phyloP scores from a whole-genome alignment of 495 filamentous ascomycete genomes.

The Neurospora sublineolata region DNA sequence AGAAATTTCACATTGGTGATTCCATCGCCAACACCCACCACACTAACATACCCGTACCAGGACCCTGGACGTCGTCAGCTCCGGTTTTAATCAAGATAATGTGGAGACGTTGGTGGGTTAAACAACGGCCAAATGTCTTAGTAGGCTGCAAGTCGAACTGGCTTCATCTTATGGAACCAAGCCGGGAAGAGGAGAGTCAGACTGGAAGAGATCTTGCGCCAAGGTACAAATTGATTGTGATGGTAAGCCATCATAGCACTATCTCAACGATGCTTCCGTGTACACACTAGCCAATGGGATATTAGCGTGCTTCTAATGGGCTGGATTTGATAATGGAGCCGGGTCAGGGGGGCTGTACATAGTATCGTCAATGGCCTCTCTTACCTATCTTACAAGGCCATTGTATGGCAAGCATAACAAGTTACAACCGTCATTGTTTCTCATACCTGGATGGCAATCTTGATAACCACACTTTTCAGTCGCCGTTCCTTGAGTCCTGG shows the following conservation, averaged over 20 bases:
- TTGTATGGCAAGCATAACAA: background rate
- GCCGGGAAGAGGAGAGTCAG: background rate
- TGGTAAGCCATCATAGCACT: background rate
- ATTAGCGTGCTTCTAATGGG: background rate
- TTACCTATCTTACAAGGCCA: background rate
- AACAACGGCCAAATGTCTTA: background rate
- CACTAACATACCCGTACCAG: background rate
- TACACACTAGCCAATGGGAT: background rate
- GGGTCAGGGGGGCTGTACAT: background rate
- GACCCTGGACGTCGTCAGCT: background rate
- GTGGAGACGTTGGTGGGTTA: background rate
- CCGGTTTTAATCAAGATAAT: background rate
- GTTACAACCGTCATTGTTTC: background rate
- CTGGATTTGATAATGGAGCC: background rate
- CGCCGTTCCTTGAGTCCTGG: background rate
- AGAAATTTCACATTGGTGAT: background rate
- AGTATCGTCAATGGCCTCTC: background rate
- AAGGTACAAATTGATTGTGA: background rate
- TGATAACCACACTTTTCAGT: background rate
- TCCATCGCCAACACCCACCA: background rate
- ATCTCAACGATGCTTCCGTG: background rate
- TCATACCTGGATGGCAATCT: background rate
- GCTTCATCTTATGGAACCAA: background rate
- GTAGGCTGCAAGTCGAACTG: background rate
- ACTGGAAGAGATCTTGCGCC: background rate